Evolutionary conservation across 352 stramenopile species (phyloP), one percentile per base, ranked within the genome.

Genomic region (Globisporangium nagaii): DNA sequence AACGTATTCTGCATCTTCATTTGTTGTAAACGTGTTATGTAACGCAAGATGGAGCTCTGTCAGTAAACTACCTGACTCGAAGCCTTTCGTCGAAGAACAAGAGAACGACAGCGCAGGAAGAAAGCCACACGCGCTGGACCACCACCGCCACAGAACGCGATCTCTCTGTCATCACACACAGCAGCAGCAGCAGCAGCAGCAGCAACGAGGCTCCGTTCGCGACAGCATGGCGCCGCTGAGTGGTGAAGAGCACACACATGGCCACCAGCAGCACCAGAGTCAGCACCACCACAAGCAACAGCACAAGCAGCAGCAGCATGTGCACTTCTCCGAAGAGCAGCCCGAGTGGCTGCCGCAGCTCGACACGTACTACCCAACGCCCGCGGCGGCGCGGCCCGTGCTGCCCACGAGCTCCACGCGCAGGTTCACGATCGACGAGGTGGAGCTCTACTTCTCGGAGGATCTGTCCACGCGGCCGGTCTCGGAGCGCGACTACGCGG

Each of bases 361-460:
- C 15, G 63, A 53, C n/a, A 73, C 71, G 41, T 75, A 82, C 60
- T 84, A 84, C 59, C 64, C 66, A 30, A 82, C 69, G 19, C 71
- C 74, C 0, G 27, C 36, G 4, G 51, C 49, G 10, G 74, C 69
- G 12, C 62, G 63, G 9, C 34, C 58, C 10, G 58, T 86, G n/a
- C 56, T 74, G 0, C 68, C 75, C 43, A 84, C 81, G 31, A 70
- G 71, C 30, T 71, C 66, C 20, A 67, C 69, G 0, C 60, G 75
- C 8, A 67, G 75, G 40, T 83, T 80, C 47, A 79, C 73, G 13
- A 75, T 79, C 27, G 75, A 86, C 55, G 75, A 86, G 34, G 70
- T 86, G 31, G 75, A 86, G 55, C 56, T 86, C 8, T 77, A 73
- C 56, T 86, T 86, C 30, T 85, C 74, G 22, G 73, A 86, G 42